Evolutionary conservation across 176 grass and related monocot genomes (phyloP).

Genomic region (Oryza glumipatula): DNA sequence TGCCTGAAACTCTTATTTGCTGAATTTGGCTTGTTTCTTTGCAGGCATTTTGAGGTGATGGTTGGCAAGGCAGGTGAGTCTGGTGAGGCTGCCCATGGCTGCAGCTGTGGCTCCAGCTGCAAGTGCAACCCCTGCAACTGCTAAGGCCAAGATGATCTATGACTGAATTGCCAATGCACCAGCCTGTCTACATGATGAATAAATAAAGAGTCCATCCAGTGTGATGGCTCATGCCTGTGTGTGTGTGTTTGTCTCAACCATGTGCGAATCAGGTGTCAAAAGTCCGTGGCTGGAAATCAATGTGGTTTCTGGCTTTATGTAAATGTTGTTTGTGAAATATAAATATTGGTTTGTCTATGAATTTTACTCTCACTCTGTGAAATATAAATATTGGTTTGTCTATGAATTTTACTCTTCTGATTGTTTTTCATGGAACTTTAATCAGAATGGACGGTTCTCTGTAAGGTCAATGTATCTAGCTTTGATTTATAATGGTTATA

Average conservation of each 20-base stretch:
- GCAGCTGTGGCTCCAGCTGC: not conserved
- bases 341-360: not conserved
- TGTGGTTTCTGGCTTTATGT: not conserved
- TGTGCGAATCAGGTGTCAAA: not conserved
- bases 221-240: not conserved
- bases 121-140: not conserved
- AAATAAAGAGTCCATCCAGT: not conserved
- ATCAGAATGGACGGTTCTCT: no score
- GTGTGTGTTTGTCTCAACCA: not conserved
- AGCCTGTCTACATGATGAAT: not conserved
- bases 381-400: no score
- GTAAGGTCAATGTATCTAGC: no score
- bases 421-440: no score
- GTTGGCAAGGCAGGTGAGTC: not conserved
- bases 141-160: not conserved
- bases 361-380: no score
- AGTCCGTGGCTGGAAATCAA: not conserved
- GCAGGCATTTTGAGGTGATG: not conserved
- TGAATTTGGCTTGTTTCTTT: not conserved
- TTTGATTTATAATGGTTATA: no score
- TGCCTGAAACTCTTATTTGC: not conserved
- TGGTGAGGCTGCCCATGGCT: not conserved
- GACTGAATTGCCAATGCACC: not conserved
- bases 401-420: not conserved
- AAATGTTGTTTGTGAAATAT: not conserved